Percentiles rank a stretch among this genome's conserved stretches.
These are phyloP conservation scores for Rhizomucor pusillus DNA, from an alignment of 371 early-diverging fungal genomes.

Conservation along the genomic window DNA sequence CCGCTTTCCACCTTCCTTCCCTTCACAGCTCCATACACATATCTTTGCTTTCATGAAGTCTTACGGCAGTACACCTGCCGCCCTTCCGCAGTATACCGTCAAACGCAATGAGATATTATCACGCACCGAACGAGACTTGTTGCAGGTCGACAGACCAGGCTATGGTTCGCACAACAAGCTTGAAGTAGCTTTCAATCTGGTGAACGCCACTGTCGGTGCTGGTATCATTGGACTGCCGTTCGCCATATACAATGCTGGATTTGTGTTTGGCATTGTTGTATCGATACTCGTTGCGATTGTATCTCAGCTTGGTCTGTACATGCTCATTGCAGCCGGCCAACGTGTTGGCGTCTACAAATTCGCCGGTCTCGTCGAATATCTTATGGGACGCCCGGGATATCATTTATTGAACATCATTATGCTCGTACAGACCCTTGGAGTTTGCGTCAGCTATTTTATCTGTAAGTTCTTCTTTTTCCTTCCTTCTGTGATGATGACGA, in stretches of 20 bases:
- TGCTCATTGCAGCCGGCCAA: slow-evolving; percentile 43
- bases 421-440: slow-evolving; percentile 36
- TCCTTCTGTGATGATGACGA: slow-evolving; percentile 1
- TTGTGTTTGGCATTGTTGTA: slow-evolving; percentile 39
- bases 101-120: slow-evolving; percentile 1
- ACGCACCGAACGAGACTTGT: slow-evolving; percentile 15
- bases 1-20: too few relatives aligned
- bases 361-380: slow-evolving; percentile 38
- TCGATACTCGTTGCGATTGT: slow-evolving; percentile 37
- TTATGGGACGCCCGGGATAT: slow-evolving; percentile 37
- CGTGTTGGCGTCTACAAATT: slow-evolving; percentile 39
- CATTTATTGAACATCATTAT: slow-evolving; percentile 37
- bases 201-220: slow-evolving; percentile 52
- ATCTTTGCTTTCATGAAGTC: too few relatives aligned
- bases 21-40: too few relatives aligned
- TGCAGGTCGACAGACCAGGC: slow-evolving; percentile 26
- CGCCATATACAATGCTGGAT: slow-evolving; percentile 44
- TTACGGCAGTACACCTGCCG: too few relatives aligned
- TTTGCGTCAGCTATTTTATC: slow-evolving; percentile 37
- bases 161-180: slow-evolving; percentile 19
- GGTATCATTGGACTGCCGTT: slow-evolving; percentile 50
- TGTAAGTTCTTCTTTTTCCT: slow-evolving; percentile 12
- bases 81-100: slow-evolving; percentile 2
- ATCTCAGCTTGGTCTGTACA: slow-evolving; percentile 37
- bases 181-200: slow-evolving; percentile 38